phyloP scores from a whole-genome alignment of 1,284 basidiomycete genomes.

The Puccinia triticina region DNA sequence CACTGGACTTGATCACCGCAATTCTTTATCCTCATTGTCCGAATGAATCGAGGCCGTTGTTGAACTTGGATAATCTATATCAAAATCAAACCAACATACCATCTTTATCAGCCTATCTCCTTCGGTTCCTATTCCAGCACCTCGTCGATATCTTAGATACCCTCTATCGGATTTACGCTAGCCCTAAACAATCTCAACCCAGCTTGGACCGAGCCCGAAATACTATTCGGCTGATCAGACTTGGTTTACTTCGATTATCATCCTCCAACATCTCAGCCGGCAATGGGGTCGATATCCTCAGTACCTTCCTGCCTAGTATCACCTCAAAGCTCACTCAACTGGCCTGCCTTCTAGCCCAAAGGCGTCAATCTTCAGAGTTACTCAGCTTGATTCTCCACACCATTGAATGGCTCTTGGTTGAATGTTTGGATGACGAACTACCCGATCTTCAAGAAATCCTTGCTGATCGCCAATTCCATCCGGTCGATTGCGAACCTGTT shows the following conservation, averaged over 20 bases:
- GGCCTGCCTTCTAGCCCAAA: conserved; percentile 12
- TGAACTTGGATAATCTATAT: conserved; percentile 28
- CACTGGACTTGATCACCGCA: neutral
- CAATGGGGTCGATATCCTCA: conserved; percentile 18
- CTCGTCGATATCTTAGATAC: conserved; percentile 22
- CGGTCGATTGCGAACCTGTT: neutral
- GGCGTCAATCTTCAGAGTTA: conserved; percentile 6
- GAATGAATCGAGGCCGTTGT: neutral
- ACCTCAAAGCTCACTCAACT: conserved; percentile 36
- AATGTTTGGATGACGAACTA: conserved; percentile 38
- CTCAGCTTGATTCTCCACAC: conserved; percentile 5
- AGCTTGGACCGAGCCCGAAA: conserved; percentile 2
- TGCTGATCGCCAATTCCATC: neutral
- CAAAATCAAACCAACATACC: conserved; percentile 4
- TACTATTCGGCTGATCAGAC: conserved; percentile 1
- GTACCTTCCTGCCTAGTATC: conserved; percentile 23
- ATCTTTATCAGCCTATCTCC: neutral
- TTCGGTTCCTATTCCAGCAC: conserved; percentile 39
- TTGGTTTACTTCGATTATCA: conserved; percentile 26
- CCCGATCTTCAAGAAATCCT: conserved; percentile 27
- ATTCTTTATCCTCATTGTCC: neutral
- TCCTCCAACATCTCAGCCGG: conserved; percentile 5
- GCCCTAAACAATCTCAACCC: conserved; percentile 17
- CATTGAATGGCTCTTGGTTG: conserved; percentile 28
- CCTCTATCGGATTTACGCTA: neutral